Evolutionary conservation across 2,329 filamentous ascomycete species (phyloP).

Genomic region (Albifimbria verrucaria): DNA sequence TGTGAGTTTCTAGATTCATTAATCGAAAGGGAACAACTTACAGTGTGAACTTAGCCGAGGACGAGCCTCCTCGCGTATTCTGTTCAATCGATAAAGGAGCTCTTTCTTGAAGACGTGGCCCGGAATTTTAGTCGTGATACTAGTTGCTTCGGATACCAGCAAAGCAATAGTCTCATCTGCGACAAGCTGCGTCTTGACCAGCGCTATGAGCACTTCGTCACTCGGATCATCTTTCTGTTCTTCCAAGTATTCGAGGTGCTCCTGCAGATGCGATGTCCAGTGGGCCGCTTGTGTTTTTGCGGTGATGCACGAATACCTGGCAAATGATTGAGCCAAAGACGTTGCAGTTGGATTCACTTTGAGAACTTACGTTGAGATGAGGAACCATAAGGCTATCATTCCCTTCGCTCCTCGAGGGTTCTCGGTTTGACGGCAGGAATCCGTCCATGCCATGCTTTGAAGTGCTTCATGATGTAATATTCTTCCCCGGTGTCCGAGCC

Average conservation of each 20-base stretch:
- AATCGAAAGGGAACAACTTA: constrained; percentile 13
- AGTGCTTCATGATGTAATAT: constrained; percentile 30
- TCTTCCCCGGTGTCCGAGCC: constrained; percentile 34
- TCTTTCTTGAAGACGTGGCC: constrained; percentile 29
- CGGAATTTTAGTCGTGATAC: constrained; percentile 21
- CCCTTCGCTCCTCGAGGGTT: constrained; percentile 48
- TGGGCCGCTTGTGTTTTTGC: constrained; percentile 47
- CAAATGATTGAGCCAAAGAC: background rate
- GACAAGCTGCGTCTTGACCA: constrained; percentile 35
- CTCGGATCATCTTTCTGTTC: constrained; percentile 41
- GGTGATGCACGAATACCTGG: constrained; percentile 34
- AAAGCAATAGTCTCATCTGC: constrained; percentile 34
- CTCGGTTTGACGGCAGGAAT: constrained; percentile 26
- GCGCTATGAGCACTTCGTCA: constrained; percentile 43
- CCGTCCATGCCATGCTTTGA: constrained; percentile 29
- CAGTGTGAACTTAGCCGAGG: constrained; percentile 19
- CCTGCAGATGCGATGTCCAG: constrained; percentile 59
- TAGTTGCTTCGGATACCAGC: constrained; percentile 25
- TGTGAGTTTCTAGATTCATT: constrained; percentile 5
- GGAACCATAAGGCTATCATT: constrained; percentile 43
- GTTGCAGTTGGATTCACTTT: too few species aligned
- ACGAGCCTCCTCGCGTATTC: constrained; percentile 20
- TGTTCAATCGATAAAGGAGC: constrained; percentile 23
- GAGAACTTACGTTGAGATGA: constrained; percentile 30
- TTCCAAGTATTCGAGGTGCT: constrained; percentile 46